These are phyloP conservation scores for Yarrowia divulgata DNA, from an alignment of 805 yeast genomes.

Conservation along the genomic window DNA sequence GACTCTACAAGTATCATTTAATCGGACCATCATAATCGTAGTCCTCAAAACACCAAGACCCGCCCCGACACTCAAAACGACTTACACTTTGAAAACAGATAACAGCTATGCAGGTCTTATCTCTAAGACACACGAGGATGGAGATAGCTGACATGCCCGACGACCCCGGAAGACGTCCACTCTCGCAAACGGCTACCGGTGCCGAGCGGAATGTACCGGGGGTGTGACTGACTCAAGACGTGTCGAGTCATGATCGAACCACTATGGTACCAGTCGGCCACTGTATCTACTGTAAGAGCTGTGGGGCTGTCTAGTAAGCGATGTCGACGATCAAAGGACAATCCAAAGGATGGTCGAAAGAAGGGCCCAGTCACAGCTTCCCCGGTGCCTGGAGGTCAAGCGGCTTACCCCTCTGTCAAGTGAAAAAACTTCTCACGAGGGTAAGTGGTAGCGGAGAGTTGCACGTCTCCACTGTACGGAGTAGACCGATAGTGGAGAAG, in stretches of 20 bases:
- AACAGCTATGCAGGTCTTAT: conserved; percentile 30
- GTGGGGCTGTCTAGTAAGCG: too few relatives aligned
- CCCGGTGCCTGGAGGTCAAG: not conserved
- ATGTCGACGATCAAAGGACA: too few relatives aligned
- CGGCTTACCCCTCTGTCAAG: conserved; percentile 5
- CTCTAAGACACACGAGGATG: conserved; percentile 9
- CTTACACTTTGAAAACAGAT: conserved; percentile 4
- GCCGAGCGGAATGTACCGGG: not conserved
- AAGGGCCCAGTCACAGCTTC: too few relatives aligned
- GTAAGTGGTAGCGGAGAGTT: not conserved
- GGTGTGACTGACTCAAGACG: too few relatives aligned
- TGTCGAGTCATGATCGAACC: too few relatives aligned
- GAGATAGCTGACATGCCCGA: conserved; percentile 24
- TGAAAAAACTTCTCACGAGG: not conserved
- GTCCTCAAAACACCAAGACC: not conserved
- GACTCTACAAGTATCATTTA: not conserved
- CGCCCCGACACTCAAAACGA: conserved; percentile 13
- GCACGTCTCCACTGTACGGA: not conserved
- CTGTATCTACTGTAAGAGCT: too few relatives aligned
- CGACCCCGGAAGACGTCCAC: not conserved
- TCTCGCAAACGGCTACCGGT: not conserved
- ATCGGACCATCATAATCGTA: too few relatives aligned
- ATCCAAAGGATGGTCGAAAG: too few relatives aligned
- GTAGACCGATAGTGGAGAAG: too few relatives aligned
- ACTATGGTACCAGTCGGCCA: too few relatives aligned